Evolutionary conservation across 163 green algal species (phyloP).

Genomic region (Scenedesmus sp.): DNA sequence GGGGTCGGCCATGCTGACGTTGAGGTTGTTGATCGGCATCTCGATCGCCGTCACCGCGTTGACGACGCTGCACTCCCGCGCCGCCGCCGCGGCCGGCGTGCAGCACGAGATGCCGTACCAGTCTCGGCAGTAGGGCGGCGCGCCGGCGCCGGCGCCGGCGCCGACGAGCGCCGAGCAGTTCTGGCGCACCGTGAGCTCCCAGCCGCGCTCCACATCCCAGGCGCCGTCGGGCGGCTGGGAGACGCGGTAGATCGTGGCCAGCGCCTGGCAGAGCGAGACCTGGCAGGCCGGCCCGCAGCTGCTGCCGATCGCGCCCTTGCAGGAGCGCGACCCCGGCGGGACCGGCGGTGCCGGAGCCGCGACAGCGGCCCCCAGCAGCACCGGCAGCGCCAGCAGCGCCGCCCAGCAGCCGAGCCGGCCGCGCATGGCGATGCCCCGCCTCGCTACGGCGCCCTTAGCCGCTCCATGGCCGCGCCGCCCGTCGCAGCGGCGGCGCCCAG

Average conservation of each 20-base stretch:
- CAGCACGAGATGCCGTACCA: constrained; percentile 35
- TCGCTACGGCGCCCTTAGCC: no score
- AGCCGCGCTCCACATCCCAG: not conserved
- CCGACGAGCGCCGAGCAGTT: not conserved
- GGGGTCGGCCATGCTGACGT: constrained; percentile 3
- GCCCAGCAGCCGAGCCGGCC: no score
- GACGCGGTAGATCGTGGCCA: not conserved
- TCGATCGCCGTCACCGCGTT: not conserved
- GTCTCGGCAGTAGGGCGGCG: no score
- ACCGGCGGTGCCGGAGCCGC: no score
- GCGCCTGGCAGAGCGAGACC: not conserved
- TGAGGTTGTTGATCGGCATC: constrained; percentile 11
- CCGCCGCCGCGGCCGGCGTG: not conserved
- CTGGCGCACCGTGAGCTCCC: not conserved
- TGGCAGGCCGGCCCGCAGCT: not conserved
- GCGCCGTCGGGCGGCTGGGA: not conserved
- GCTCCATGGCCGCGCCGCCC: no score
- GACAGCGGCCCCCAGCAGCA: no score
- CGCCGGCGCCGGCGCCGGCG: no score
- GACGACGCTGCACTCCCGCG: constrained; percentile 8
- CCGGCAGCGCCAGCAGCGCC: no score
- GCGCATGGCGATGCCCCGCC: no score
- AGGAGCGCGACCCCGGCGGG: no score
- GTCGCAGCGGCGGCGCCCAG: no score
- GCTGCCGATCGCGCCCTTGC: not conserved